Conservation (phyloP, 257 asterid species). For the Fraxinus americana region DNA sequence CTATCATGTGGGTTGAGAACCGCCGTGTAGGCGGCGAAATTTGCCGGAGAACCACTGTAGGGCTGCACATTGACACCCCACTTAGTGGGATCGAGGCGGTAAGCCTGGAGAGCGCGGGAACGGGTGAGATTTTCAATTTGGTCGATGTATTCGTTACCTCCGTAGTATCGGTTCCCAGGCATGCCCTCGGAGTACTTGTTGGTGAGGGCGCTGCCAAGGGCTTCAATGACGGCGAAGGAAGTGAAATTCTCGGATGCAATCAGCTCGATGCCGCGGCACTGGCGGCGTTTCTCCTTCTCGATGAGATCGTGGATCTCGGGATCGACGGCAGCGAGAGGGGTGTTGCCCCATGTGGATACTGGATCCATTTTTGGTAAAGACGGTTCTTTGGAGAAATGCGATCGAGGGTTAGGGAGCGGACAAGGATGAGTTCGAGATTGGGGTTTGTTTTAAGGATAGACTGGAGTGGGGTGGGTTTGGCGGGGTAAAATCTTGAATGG, state of each 20-base stretch:
- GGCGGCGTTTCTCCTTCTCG: constrained; percentile 70
- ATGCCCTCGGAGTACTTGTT: constrained; percentile 69
- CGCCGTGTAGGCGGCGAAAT: constrained; percentile 82
- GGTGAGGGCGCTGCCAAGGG: constrained; percentile 63
- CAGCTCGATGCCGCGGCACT: constrained; percentile 69
- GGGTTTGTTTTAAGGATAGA: constrained; percentile 20
- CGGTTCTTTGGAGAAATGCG: background rate
- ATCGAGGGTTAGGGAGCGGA: background rate
- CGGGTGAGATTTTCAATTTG: constrained; percentile 68
- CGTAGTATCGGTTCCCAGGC: constrained; percentile 66
- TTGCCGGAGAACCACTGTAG: constrained; percentile 70
- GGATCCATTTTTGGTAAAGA: constrained; percentile 43
- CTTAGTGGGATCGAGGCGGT: constrained; percentile 57
- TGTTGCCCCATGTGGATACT: constrained; percentile 59
- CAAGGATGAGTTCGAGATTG: constrained; percentile 11
- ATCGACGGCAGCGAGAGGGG: constrained; percentile 45
- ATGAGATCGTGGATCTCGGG: constrained; percentile 63
- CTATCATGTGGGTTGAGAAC: constrained; percentile 78
- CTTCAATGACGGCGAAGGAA: constrained; percentile 67
- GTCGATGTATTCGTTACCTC: constrained; percentile 64
- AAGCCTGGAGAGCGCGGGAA: constrained; percentile 63
- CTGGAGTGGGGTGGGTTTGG: background rate
- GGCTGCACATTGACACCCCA: constrained; percentile 88
- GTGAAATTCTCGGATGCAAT: constrained; percentile 90
- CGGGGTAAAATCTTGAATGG: constrained; percentile 4